Base-by-base conservation (phyloP, 495 filamentous ascomycete genomes). In the Lentithecium fluviatile region DNA sequence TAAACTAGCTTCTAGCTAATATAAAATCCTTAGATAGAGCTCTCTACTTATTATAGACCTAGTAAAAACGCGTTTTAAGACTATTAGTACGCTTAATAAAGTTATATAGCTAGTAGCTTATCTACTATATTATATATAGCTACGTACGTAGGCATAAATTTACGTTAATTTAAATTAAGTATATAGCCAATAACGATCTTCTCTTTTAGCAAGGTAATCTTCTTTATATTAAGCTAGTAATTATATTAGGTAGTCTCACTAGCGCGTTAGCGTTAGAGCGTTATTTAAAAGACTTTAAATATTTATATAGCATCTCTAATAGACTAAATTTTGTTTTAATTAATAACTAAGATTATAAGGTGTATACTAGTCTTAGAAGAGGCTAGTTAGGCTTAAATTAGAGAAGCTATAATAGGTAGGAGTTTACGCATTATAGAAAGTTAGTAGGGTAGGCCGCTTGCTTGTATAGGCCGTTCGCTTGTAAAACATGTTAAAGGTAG, bases 11-110 rank as follows among this genome's bases (percentile, higher is more conserved):
- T n/a, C n/a, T n/a, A n/a, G n/a, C n/a, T n/a, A n/a, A n/a, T n/a
- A n/a, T n/a, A n/a, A n/a, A n/a, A n/a, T n/a, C n/a, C n/a, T n/a
- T n/a, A n/a, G n/a, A n/a, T n/a, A n/a, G n/a, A n/a, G n/a, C n/a
- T n/a, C n/a, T n/a, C n/a, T n/a, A n/a, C 49, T 72, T 69, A 58
- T 78, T 64, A 50, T 73, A 71, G 37, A 46, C 32, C 50, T 66
- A 66, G 45, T 52, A 69, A 57, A 69, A 75, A 57, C 56, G 62
- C 49, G 69, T 74, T 45, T 49, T 66, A 36, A 79, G 70, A 19
- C 66, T 49, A 49, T 48, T 59, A 47, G 66, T 61, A 20, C 70
- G 68, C 51, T 71, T 50, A 32, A 77, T 48, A 49, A 59, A 65
- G 56, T 66, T 56, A 11, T 17, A 23, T 40, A 52, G 57, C 23